Evolutionary conservation across 2,329 filamentous ascomycete species (phyloP).

Genomic region (Curvularia eragrostidis): DNA sequence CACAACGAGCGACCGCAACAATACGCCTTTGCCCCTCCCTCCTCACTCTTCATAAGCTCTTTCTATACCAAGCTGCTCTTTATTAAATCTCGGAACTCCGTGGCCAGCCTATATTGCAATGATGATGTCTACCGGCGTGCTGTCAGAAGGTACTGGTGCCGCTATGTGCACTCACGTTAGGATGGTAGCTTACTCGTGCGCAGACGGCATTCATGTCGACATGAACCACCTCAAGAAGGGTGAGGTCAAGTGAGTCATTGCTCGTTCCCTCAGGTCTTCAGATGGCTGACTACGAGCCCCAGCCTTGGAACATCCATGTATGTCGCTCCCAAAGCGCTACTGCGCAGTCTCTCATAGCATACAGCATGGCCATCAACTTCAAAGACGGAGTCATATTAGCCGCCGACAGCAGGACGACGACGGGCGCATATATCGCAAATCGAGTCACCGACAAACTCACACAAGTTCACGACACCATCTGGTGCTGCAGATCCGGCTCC

Average conservation of each 20-base stretch:
- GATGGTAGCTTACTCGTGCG: slow-evolving; percentile 35
- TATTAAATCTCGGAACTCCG: neutral
- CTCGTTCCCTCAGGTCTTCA: no score
- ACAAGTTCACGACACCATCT: slow-evolving; percentile 97
- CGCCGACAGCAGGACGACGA: slow-evolving; percentile 96
- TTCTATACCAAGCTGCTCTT: neutral
- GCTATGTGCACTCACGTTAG: slow-evolving; percentile 13
- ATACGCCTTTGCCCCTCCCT: slow-evolving; percentile 14
- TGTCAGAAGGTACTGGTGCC: slow-evolving; percentile 46
- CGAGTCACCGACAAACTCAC: slow-evolving; percentile 99
- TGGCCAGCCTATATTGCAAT: slow-evolving; percentile 16
- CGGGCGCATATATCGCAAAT: slow-evolving; percentile 97
- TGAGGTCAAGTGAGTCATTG: slow-evolving; percentile 86
- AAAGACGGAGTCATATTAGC: slow-evolving; percentile 98
- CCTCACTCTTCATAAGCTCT: neutral
- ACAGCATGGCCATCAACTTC: slow-evolving; percentile 98
- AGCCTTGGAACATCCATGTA: slow-evolving; percentile 98
- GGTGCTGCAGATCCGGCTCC: slow-evolving; percentile 98
- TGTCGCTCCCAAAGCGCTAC: slow-evolving; percentile 47
- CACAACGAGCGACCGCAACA: slow-evolving; percentile 12
- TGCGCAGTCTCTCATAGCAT: slow-evolving; percentile 31
- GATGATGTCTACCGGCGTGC: slow-evolving; percentile 48
- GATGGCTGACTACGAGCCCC: slow-evolving; percentile 16
- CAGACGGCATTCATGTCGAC: slow-evolving; percentile 98
- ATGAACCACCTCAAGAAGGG: slow-evolving; percentile 99